Percentiles rank a stretch among this genome's conserved stretches.
phyloP scores from a whole-genome alignment of 129 eudicot genomes.

The Pseudognaphalium luteoalbum region DNA sequence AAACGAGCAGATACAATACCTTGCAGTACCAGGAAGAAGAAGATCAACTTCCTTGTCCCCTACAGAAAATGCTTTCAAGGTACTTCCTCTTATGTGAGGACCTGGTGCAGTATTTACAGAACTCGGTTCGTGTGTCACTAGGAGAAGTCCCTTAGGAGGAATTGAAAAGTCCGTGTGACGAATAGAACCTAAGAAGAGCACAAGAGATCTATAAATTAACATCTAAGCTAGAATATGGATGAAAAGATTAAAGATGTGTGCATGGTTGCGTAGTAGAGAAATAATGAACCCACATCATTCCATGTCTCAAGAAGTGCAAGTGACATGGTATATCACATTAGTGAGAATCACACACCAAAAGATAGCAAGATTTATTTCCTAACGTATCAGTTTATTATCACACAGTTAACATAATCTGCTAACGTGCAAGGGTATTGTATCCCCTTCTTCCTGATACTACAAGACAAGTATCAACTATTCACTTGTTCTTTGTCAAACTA shows the following conservation, averaged over 20 bases:
- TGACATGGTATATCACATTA: conserved; percentile 5
- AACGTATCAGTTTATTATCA: background rate
- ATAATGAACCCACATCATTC: conserved; percentile 3
- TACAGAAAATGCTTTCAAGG: conserved; percentile 58
- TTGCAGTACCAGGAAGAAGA: conserved; percentile 77
- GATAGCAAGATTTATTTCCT: background rate
- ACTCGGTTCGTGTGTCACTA: conserved; percentile 74
- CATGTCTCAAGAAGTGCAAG: background rate
- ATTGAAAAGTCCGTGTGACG: conserved; percentile 6
- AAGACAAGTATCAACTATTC: background rate
- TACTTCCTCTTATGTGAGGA: conserved; percentile 64
- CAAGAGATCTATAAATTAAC: background rate
- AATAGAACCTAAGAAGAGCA: background rate
- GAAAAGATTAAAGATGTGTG: background rate
- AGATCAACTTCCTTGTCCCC: conserved; percentile 77
- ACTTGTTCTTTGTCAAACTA: background rate
- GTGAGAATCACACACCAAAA: background rate
- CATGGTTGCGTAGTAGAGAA: background rate
- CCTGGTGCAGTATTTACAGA: conserved; percentile 61
- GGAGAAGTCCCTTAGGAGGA: conserved; percentile 38
- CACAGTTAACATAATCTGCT: background rate
- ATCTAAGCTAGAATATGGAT: background rate
- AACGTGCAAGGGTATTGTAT: background rate
- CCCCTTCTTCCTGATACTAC: background rate
- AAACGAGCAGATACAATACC: conserved; percentile 37